Evolutionary conservation across 1,284 basidiomycete species (phyloP), one percentile per base, ranked within the genome.

Genomic region (Fomitiporia mediterranea): DNA sequence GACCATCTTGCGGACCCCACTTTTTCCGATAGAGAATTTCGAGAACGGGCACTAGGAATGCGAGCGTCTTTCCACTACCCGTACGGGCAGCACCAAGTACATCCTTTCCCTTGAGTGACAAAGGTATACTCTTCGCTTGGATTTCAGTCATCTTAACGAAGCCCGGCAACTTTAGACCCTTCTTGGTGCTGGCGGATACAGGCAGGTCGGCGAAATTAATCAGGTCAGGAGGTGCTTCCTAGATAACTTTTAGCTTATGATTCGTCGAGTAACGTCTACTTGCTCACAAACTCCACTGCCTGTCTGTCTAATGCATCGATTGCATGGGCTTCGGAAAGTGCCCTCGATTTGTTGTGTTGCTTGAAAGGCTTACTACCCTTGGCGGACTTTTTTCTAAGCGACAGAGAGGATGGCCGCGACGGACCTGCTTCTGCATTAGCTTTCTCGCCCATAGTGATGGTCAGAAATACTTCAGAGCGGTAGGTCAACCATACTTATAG

Each of bases 131-230:
- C 32, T 79, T 74, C 3, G 77, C 70, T 67, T 90, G 87, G 46
- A 90, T 94, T 56, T 93, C 89, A 0, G 94, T 97, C 79, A 94
- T 90, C 21, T 87, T 79, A 32, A 86, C 78, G 66, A 94, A 97
- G 67, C 86, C 92, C 0, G 86, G 82, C 61, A 90, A 89, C 72
- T 90, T 91, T 40, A 97, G 75, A 15, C 93, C 91, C 70, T 78
- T 78, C 67, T 86, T 87, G 6, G 88, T 88, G 23, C 70, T 66
- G 27, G 81, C 75, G 0, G 87, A 90, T 57, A 91, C 78, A 4
- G 89, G 88, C 25, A 91, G 74, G 64, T 86, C 82, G 15, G 77
- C 63, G 65, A 91, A 91, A 0, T 74, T 68, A 56, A 74, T 76
- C 42, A 84, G 62, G 47, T 73, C 76, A 6, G 71, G 68, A 19